Base-by-base conservation (phyloP, 2,329 filamentous ascomycete species). In the Exophiala spinifera region DNA sequence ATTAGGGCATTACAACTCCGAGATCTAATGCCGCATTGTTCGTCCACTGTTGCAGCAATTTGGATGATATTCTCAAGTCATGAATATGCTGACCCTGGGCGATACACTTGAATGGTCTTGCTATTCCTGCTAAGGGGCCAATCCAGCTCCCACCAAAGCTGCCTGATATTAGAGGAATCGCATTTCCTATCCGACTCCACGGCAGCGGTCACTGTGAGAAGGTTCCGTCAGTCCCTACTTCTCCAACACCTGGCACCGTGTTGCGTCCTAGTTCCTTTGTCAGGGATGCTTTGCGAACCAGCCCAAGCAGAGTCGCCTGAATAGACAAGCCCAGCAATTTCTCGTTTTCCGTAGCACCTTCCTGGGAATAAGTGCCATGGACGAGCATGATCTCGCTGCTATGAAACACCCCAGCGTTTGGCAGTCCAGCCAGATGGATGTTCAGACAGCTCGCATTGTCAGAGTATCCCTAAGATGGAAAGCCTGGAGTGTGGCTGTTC, bases 361-460 rank as follows among this genome's bases (percentile, higher is more conserved):
- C 47, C 47, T 39, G 65, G 54, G n/a, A 57, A 43, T 67, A 67
- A 3, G 65, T 67, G 10, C 65, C 64, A 46, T 65, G 66, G 10
- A 64, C 54, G n/a, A 61, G 53, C 3, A 62, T 62, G 15, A 71
- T 65, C 40, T 72, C 70, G 3, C 60, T 58, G 10, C 51, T 57
- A 44, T 72, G 70, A 39, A 65, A 72, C 1, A 65, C 67, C 2
- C 67, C 66, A 15, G 46, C 45, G 13, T 44, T 10, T 23, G 42
- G 42, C 4, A 58, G 57, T 5, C 39, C 36, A 34, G 59, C 53
- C 11, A 46, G 49, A 40, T 61, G 40, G 5, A 54, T 56, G 23
- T 66, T 64, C 1, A 64, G 61, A 36, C 67, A 68, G 5, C 56
- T 61, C 2, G 60, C 64, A 46, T 67, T 66, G 51, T 61, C 67